phyloP scores from a whole-genome alignment of 2,329 filamentous ascomycete genomes.

The Pseudohalonectria lignicola region DNA sequence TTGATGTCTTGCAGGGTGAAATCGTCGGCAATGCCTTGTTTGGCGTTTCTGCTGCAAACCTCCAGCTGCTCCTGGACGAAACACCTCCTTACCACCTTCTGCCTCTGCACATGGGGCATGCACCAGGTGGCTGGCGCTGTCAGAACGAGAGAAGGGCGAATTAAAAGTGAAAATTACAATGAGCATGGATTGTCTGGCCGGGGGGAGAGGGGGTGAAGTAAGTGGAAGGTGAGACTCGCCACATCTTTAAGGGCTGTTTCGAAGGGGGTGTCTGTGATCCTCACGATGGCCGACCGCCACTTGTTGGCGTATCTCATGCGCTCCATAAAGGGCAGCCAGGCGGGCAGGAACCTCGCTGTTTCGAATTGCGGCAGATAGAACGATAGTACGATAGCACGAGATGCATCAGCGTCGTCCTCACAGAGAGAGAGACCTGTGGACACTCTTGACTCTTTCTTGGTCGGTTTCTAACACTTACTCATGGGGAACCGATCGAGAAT shows the following conservation, averaged over 20 bases:
- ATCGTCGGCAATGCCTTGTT: conserved; percentile 5
- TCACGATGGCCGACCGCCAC: conserved; percentile 2
- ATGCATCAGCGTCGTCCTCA: no score
- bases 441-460: no score
- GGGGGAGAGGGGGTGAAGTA: not conserved
- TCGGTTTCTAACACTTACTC: conserved; percentile 2
- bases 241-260: conserved; percentile 9
- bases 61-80: conserved; percentile 4
- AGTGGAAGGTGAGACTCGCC: not conserved
- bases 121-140: no score
- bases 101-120: conserved; percentile 1
- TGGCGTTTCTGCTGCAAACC: no score
- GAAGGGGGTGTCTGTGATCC: conserved; percentile 13
- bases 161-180: no score
- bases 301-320: conserved; percentile 1
- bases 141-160: no score
- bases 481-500: conserved; percentile 5
- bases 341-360: conserved; percentile 3
- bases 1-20: conserved; percentile 16
- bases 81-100: not conserved
- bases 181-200: no score
- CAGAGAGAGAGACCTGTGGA: no score
- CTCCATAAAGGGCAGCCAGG: conserved; percentile 4
- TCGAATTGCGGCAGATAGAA: no score
- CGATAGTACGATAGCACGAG: no score